Conservation (phyloP, 352 stramenopile species). For the Phytopythium litorale region DNA sequence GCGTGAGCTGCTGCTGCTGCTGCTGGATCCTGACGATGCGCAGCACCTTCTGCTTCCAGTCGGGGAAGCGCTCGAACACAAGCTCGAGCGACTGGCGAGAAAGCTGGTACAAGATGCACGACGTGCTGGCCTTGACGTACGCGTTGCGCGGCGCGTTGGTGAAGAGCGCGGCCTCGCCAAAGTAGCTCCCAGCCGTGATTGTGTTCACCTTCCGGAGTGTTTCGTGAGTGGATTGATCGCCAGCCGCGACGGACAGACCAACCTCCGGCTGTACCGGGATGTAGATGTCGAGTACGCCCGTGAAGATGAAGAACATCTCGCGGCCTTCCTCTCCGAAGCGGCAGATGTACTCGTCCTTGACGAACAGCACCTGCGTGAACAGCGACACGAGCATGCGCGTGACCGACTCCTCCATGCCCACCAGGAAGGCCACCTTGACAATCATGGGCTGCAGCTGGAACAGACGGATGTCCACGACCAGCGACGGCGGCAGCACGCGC, state of each 20-base stretch:
- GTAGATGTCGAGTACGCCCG: constrained; percentile 50
- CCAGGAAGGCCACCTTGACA: constrained; percentile 63
- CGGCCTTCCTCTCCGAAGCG: constrained; percentile 50
- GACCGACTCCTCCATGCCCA: constrained; percentile 46
- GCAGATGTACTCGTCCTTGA: constrained; percentile 57
- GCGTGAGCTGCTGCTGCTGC: constrained; percentile 50
- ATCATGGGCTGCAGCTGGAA: constrained; percentile 67
- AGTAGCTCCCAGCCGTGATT: constrained; percentile 55
- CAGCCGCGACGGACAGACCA: neutral
- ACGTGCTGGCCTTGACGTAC: constrained; percentile 56
- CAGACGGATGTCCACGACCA: constrained; percentile 60
- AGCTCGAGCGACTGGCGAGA: constrained; percentile 51
- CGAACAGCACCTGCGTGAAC: constrained; percentile 51
- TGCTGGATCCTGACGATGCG: constrained; percentile 62
- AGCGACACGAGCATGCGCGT: constrained; percentile 54
- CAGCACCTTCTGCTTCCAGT: constrained; percentile 64
- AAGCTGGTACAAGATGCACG: constrained; percentile 54
- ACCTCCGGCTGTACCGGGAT: constrained; percentile 15
- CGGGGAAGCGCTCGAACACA: constrained; percentile 55
- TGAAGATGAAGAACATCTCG: constrained; percentile 74
- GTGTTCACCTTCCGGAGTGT: constrained; percentile 47
- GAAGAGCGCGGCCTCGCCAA: constrained; percentile 54
- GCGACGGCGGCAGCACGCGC: constrained; percentile 43
- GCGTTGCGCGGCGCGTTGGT: constrained; percentile 53
- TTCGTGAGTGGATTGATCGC: neutral